Evolutionary conservation across 2,329 filamentous ascomycete species (phyloP).

Genomic region (Phaeoacremonium minimum): DNA sequence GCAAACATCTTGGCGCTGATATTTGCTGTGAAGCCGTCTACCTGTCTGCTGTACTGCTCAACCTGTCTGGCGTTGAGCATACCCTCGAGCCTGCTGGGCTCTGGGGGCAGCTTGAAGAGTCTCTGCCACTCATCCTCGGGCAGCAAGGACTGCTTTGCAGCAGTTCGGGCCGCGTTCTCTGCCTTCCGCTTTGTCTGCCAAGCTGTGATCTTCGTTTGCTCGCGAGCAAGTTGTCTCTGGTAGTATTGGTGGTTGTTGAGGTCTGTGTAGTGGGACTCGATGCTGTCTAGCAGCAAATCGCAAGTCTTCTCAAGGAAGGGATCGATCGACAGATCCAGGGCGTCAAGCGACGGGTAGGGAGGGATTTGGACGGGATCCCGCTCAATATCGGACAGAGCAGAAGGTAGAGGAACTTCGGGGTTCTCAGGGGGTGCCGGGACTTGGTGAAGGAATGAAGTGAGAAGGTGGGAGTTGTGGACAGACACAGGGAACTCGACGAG

Average conservation of each 20-base stretch:
- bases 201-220: constrained; percentile 92
- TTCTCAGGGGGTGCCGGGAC: constrained; percentile 64
- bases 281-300: constrained; percentile 91
- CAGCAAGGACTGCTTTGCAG: constrained; percentile 82
- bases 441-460: constrained; percentile 93
- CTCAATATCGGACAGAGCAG: constrained; percentile 74
- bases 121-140: constrained; percentile 98
- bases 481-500: constrained; percentile 83
- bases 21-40: constrained; percentile 90
- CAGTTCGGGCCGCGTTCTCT: constrained; percentile 80
- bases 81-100: constrained; percentile 87
- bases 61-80: constrained; percentile 95
- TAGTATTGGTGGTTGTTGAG: constrained; percentile 99
- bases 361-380: constrained; percentile 58
- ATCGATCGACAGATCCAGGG: constrained; percentile 88
- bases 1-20: constrained; percentile 98
- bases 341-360: constrained; percentile 83
- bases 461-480: constrained; percentile 95
- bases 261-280: constrained; percentile 97
- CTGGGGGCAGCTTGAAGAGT: constrained; percentile 94
- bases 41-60: constrained; percentile 95
- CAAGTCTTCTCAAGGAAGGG: constrained; percentile 98
- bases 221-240: constrained; percentile 86
- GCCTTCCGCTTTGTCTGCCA: constrained; percentile 97
- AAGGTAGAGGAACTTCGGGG: constrained; percentile 68